These are phyloP conservation scores for Aspergillus jensenii DNA, from an alignment of 2,329 filamentous ascomycete species.

Conservation along the genomic window DNA sequence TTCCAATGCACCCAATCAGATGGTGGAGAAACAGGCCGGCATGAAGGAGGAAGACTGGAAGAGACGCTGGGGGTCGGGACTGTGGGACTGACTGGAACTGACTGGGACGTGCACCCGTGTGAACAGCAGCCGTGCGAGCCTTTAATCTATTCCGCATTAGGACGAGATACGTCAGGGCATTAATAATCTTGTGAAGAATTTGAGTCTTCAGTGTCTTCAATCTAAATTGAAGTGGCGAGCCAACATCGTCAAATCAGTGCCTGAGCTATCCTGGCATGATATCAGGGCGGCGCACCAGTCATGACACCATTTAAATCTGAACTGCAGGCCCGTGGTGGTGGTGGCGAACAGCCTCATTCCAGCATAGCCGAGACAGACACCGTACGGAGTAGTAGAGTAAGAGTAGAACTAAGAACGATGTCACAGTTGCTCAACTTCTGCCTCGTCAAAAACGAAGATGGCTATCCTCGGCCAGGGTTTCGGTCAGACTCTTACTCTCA, in stretches of 20 bases:
- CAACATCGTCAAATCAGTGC: not conserved
- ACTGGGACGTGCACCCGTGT: conserved; percentile 4
- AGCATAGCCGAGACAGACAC: conserved; percentile 7
- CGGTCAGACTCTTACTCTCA: not conserved
- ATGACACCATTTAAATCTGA: not conserved
- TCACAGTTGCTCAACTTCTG: not conserved
- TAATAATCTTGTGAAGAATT: not conserved
- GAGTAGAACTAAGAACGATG: not conserved
- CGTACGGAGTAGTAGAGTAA: not conserved
- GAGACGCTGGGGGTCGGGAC: not conserved
- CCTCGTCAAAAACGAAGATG: not conserved
- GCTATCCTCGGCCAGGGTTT: not conserved
- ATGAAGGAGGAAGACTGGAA: not conserved
- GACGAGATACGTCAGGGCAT: conserved; percentile 4
- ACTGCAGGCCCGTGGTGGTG: not conserved
- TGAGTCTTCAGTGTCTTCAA: too few relatives aligned
- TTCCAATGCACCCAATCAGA: conserved; percentile 8
- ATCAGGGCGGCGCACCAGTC: not conserved
- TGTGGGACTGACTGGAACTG: not conserved
- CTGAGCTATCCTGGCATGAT: not conserved
- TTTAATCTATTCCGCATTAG: not conserved
- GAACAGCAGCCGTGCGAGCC: not conserved
- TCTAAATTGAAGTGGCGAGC: not conserved
- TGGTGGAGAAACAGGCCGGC: not conserved
- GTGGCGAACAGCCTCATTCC: conserved; percentile 7